These are phyloP conservation scores for Coemansia sp. DNA, from an alignment of 192 early-diverging fungal genomes.

Conservation along the genomic window DNA sequence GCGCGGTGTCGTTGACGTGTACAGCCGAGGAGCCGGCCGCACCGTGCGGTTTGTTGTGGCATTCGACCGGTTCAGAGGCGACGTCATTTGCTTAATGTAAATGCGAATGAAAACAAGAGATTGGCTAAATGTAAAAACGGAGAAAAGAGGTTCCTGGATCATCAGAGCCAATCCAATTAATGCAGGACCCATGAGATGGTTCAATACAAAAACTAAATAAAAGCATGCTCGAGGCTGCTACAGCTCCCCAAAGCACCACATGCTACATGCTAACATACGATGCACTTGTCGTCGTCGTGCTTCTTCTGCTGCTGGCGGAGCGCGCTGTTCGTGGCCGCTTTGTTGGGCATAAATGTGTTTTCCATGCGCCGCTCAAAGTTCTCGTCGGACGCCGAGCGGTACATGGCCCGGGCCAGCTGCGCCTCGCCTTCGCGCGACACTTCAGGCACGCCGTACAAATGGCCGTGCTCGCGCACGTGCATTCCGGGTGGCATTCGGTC, in stretches of 20 bases:
- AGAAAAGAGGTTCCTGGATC: neutral
- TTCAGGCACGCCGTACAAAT: conserved; percentile 42
- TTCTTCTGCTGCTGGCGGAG: conserved; percentile 7
- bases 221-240: neutral
- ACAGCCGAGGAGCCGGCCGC: conserved; percentile 31
- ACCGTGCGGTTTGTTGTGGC: conserved; percentile 39
- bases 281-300: conserved; percentile 11
- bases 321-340: conserved; percentile 4
- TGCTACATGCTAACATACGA: conserved; percentile 11
- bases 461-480: conserved; percentile 11
- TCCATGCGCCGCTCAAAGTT: conserved; percentile 34
- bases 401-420: conserved; percentile 15
- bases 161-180: neutral
- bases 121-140: neutral
- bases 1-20: conserved; percentile 47
- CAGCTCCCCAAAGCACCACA: neutral
- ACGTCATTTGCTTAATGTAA: conserved; percentile 29
- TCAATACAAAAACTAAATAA: conserved; percentile 9
- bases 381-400: conserved; percentile 20
- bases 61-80: conserved; percentile 55
- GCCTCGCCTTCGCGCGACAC: conserved; percentile 16
- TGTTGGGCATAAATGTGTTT: conserved; percentile 29
- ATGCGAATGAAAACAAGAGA: neutral
- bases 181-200: neutral
- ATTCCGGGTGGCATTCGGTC: conserved; percentile 44